Conservation (phyloP, 1,284 basidiomycete species). For the Rhodotorula sp. region DNA sequence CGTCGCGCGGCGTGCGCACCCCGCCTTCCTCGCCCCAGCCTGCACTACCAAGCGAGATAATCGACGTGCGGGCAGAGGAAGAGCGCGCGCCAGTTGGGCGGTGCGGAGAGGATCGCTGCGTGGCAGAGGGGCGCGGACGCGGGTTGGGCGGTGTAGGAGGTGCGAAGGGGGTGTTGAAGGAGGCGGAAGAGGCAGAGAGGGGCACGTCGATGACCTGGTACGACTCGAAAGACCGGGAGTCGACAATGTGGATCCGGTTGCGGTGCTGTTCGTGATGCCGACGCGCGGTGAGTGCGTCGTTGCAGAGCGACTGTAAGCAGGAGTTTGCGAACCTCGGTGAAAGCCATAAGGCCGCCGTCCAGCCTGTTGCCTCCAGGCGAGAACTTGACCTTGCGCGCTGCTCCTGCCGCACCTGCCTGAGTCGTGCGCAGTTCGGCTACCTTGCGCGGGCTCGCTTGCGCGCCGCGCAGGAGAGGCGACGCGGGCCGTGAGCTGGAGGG, state of each 20-base stretch:
- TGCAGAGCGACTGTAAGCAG: background rate
- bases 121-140: constrained; percentile 8
- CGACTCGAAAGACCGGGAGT: constrained; percentile 74
- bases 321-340: constrained; percentile 72
- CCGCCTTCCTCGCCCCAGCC: background rate
- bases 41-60: background rate
- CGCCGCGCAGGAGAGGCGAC: constrained; percentile 1
- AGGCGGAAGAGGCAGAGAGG: background rate
- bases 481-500: constrained; percentile 8
- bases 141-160: background rate
- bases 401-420: constrained; percentile 63
- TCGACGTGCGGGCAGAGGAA: background rate
- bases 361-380: constrained; percentile 52
- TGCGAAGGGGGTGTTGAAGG: background rate
- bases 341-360: constrained; percentile 69
- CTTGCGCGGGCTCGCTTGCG: constrained; percentile 8
- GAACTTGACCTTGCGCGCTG: constrained; percentile 75
- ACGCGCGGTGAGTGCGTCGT: background rate
- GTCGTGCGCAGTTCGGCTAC: constrained; percentile 32
- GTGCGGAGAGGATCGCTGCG: too few relatives aligned
- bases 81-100: too few relatives aligned
- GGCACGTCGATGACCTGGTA: constrained; percentile 66
- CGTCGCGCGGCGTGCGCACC: constrained; percentile 8
- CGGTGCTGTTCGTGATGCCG: constrained; percentile 61
- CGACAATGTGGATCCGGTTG: constrained; percentile 69